Evolutionary conservation across 148 eudicot genomes (phyloP).

Genomic region (Talinum fruticosum): DNA sequence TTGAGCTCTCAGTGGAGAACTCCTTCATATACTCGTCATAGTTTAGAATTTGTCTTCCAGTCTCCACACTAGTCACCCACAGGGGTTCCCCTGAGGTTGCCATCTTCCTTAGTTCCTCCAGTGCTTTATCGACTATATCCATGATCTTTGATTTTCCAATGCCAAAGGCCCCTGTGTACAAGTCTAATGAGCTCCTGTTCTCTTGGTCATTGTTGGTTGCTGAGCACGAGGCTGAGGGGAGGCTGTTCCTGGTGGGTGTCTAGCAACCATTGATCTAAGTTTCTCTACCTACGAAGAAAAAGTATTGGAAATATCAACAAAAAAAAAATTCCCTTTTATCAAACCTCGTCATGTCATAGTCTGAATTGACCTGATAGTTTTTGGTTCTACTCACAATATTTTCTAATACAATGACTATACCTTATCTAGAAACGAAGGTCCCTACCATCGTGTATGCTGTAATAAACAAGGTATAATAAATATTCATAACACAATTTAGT

Average conservation of each 20-base stretch:
- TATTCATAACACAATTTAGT: no score
- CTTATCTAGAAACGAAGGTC: no score
- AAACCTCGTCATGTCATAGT: no score
- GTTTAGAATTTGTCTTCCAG: slow-evolving; percentile 80
- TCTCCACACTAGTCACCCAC: slow-evolving; percentile 79
- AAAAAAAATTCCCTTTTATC: no score
- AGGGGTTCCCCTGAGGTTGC: slow-evolving; percentile 71
- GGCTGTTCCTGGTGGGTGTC: slow-evolving; percentile 46
- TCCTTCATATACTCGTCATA: slow-evolving; percentile 71
- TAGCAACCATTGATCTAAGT: slow-evolving; percentile 53
- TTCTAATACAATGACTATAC: no score
- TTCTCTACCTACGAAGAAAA: slow-evolving; percentile 50
- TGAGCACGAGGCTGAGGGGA: slow-evolving; percentile 55
- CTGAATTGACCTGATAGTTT: no score
- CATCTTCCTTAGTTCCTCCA: slow-evolving; percentile 76
- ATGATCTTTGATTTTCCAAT: slow-evolving; percentile 61
- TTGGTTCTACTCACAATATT: no score
- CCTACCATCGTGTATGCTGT: no score
- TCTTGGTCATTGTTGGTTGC: slow-evolving; percentile 49
- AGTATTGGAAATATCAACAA: not conserved
- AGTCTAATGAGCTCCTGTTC: slow-evolving; percentile 56
- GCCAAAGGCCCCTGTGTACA: slow-evolving; percentile 60
- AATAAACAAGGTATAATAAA: no score
- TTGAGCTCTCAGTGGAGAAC: slow-evolving; percentile 40
- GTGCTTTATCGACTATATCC: slow-evolving; percentile 47